Evolutionary conservation across 2,329 filamentous ascomycete genomes (phyloP), one percentile per base, ranked within the genome.

Genomic region (Neodidymelliopsis sp.): DNA sequence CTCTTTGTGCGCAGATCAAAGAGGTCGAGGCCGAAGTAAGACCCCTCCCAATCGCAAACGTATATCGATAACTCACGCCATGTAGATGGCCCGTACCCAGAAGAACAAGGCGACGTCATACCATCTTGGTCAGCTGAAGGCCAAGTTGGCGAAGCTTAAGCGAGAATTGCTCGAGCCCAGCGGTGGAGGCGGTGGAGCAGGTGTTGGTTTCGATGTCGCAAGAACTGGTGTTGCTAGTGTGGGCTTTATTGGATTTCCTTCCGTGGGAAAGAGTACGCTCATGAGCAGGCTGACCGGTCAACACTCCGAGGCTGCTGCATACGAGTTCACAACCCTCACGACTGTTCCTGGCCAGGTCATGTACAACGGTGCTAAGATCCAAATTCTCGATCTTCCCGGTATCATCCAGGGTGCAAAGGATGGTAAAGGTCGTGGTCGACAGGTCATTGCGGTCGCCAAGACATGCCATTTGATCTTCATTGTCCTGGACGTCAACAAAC

Each of bases 381-480:
- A 99, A 76, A 97, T 99, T 78, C 90, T 99, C 57, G 94, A 99
- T 82, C 81, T 99, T 69, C 94, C 94, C 1, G 94, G 94, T 85
- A 99, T 99, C 68, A 99, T 99, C 62, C 90, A 97, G 75, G 94
- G 94, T 70, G 94, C 94, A 63, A 97, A 99, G 76, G 94, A 99
- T 73, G 94, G 94, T 59, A 95, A 96, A 72, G 94, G 94, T 79
- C 87, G 94, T 81, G 94, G 94, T 82, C 86, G 93, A 64, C 94
- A 99, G 78, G 94, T 99, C 69, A 99, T 99, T 79, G 94, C 94
- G 7, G 94, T 99, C 37, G 93, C 94, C 52, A 99, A 99, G 81
- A 97, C 94, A 13, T 99, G 94, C 78, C 90, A 99, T 81, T 78
- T 99, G 65, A 99, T 99, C 66, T 97, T 97, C 76, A 99, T 99